Evolutionary conservation across 768 basidiomycete species (phyloP), one percentile per base, ranked within the genome.

Genomic region (Cystofilobasidium ferigula): DNA sequence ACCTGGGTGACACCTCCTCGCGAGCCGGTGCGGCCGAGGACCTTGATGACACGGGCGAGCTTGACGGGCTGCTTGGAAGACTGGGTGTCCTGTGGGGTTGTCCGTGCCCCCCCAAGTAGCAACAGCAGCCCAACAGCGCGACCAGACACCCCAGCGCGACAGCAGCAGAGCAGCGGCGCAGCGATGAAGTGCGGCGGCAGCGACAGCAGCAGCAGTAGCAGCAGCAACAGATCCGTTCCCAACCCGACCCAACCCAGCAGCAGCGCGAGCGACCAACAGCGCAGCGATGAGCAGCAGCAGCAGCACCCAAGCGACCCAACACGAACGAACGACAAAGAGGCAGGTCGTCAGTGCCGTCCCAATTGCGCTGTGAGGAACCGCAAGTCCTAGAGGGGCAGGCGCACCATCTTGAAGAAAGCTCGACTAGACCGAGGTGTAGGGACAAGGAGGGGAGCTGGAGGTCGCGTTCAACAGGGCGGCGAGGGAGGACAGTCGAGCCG

Each of bases 1-100:
- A 97, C 93, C 82, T 97, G 93, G 69, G 92, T 97, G 74, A 98
- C 92, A 81, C 94, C 94, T 80, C 94, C 94, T 77, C 94, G 89
- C 73, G 93, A 97, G 69, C 94, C 94, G 76, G 95, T 99, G 74
- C 95, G 86, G 75, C 95, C 95, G 74, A 98, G 86, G 77, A 98
- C 92, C 88, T 92, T 94, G 81, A 88, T 86, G 71, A 95, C 92
- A 83, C 88, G 91, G 72, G 93, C 95, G 76, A 98, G 89, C 79
- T 97, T 95, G 75, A 95, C 93, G 72, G 89, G 86, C 69, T 84
- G 82, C 86, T 92, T 75, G 62, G 71, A 89, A 77, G 88, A 84
- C 73, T 63, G 24, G 47, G 67, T 28, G 28, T 68, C 67, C 67
- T 68, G 32, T 63, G 35, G 10, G 3, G 22, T 6, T 20, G 26